phyloP scores from a whole-genome alignment of 1,284 basidiomycete species.

The Pseudozyma flocculosa region DNA sequence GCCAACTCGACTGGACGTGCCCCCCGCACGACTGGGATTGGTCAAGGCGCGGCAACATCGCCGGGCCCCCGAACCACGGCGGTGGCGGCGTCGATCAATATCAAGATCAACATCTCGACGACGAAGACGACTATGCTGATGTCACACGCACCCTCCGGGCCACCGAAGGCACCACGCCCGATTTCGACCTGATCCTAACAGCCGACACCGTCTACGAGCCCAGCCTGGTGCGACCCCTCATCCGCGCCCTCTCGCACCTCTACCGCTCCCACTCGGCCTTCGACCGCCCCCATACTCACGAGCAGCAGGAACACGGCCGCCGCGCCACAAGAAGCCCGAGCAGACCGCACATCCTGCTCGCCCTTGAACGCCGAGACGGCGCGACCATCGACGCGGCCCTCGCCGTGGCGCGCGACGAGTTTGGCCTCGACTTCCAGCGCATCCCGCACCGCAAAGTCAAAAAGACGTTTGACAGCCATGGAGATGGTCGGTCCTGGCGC shows the following conservation, averaged over 20 bases:
- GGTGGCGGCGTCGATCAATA: no score
- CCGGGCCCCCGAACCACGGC: neutral
- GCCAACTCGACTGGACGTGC: slow-evolving; percentile 65
- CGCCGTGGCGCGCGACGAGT: slow-evolving; percentile 52
- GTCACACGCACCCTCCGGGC: neutral
- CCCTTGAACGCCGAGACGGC: slow-evolving; percentile 25
- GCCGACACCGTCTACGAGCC: slow-evolving; percentile 79
- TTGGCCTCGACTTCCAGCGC: slow-evolving; percentile 66
- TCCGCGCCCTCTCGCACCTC: slow-evolving; percentile 67
- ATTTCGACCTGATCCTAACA: slow-evolving; percentile 73
- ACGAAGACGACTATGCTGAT: slow-evolving; percentile 38
- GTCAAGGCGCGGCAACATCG: slow-evolving; percentile 10
- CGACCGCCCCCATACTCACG: neutral
- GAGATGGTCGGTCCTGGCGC: slow-evolving; percentile 63
- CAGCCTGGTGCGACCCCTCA: slow-evolving; percentile 69
- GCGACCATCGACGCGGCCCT: slow-evolving; percentile 18
- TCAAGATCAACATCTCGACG: slow-evolving; percentile 49
- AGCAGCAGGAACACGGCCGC: no score
- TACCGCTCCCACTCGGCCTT: slow-evolving; percentile 56
- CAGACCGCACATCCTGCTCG: slow-evolving; percentile 64
- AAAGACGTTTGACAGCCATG: slow-evolving; percentile 67
- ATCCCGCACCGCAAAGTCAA: slow-evolving; percentile 67
- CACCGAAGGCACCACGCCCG: neutral
- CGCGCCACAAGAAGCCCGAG: no score
- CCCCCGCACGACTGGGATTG: slow-evolving; percentile 10